phyloP scores from a whole-genome alignment of 192 early-diverging fungal species.

The Mycoemilia scoparia region DNA sequence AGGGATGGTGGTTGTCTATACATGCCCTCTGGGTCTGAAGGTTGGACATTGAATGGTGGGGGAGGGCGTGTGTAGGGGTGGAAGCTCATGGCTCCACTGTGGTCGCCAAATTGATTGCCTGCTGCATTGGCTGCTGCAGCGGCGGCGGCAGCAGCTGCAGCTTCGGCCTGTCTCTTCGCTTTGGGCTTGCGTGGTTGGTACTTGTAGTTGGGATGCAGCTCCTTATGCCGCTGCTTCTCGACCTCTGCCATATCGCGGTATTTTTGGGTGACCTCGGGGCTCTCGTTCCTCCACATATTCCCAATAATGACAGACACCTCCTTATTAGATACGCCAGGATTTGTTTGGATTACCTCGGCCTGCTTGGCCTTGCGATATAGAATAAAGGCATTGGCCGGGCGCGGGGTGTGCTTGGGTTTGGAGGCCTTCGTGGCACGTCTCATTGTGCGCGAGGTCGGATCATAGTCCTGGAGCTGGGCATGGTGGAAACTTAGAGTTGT shows the following conservation, averaged over 20 bases:
- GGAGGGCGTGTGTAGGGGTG: too few relatives aligned
- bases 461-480: constrained; percentile 26
- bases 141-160: constrained; percentile 7
- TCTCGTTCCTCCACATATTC: constrained; percentile 33
- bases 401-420: constrained; percentile 30
- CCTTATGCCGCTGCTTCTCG: constrained; percentile 33
- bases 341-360: constrained; percentile 28
- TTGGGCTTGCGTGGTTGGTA: constrained; percentile 35
- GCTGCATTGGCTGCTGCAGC: constrained; percentile 4
- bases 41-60: too few relatives aligned
- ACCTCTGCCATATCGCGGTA: constrained; percentile 30
- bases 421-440: constrained; percentile 16
- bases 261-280: constrained; percentile 25
- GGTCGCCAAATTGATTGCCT: too few relatives aligned
- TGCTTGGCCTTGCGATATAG: constrained; percentile 35
- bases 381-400: constrained; percentile 34
- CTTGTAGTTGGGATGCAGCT: constrained; percentile 34
- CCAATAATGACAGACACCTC: constrained; percentile 36
- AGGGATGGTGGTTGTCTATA: too few relatives aligned
- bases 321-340: constrained; percentile 33
- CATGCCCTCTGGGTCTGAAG: too few relatives aligned
- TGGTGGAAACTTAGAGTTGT: constrained; percentile 18
- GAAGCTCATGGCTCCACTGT: too few relatives aligned
- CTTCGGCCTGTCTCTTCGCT: constrained; percentile 24
- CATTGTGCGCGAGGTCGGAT: constrained; percentile 16